Conservation (phyloP, 1,139 yeast species). For the Kodamaea ohmeri region DNA sequence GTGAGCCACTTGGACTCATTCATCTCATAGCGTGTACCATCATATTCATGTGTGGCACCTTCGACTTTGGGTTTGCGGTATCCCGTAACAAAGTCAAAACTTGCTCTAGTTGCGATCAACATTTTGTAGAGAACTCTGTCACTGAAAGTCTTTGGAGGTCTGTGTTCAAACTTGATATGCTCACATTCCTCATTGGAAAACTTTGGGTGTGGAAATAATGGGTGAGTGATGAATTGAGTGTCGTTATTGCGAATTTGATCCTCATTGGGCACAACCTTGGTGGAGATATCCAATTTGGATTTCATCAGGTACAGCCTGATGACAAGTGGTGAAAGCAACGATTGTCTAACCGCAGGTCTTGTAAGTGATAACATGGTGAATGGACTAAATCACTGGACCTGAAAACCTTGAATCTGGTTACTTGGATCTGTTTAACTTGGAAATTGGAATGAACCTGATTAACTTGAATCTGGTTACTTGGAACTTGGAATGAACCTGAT, state of each 20-base stretch:
- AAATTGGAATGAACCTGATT: too few relatives aligned
- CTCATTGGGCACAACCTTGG: constrained; percentile 25
- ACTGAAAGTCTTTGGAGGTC: constrained; percentile 45
- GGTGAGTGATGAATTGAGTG: constrained; percentile 35
- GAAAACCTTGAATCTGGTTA: neutral
- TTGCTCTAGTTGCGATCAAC: constrained; percentile 42
- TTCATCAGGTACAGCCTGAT: neutral
- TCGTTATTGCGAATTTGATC: constrained; percentile 30
- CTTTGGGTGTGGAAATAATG: constrained; percentile 57
- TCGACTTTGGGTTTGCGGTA: constrained; percentile 50
- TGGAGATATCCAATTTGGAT: constrained; percentile 24
- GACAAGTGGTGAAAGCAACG: neutral
- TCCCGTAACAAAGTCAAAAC: constrained; percentile 65
- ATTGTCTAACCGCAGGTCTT: neutral
- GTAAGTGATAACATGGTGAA: neutral
- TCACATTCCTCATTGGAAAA: constrained; percentile 48
- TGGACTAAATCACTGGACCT: neutral
- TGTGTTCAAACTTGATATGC: constrained; percentile 48
- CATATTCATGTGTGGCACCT: constrained; percentile 31
- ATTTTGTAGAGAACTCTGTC: constrained; percentile 55
- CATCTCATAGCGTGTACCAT: constrained; percentile 54
- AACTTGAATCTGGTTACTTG: too few relatives aligned
- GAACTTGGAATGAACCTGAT: too few relatives aligned
- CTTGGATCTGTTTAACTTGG: too few relatives aligned
- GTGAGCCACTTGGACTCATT: constrained; percentile 66